Base-by-base conservation (phyloP, 345 rosid species). In the Linum trigynum region DNA sequence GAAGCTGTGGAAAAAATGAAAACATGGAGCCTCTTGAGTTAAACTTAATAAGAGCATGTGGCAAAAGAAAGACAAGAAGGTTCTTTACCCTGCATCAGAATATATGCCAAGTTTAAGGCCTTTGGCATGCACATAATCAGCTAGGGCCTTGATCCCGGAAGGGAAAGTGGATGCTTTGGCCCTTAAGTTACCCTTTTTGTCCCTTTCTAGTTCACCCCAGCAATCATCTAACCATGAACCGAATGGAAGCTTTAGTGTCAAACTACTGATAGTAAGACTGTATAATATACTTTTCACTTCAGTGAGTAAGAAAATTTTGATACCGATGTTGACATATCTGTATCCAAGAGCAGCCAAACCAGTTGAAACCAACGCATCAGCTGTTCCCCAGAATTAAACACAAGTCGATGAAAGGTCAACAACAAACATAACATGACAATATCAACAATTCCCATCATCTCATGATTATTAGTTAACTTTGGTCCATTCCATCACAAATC, bases 31-130 rank as follows among this genome's bases (percentile, higher is more conserved):
- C 14, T 48, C 9, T 41, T 41, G 3, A 48, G 11, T 48, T 48
- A 15, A 48, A 48, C 53, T 0, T 48, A 9, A 3, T 48, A 48
- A 45, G 51, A 45, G 53, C 11, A 9, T 48, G 53, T 48, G 53
- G 3, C 14, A 48, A 6, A 48, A 48, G 3, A 48, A 7, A 48
- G 11, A 15, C 9, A 1, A 15, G 12, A 9, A 15, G 53, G 9
- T 48, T 48, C 0, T 15, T 39, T 67, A 72, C 76, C 76, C 76
- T 36, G 76, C 76, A 72, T 72, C 76, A 51, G 76, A 72, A 51
- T 67, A 67, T 48, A 72, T 72, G 35, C 76, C 76, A 62, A 72
- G 72, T 59, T 72, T 67, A 32, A 72, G 64, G 41, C 68, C 76
- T 68, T 35, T 72, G 48, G 68, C 4, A 57, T 72, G 76, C 1